Evolutionary conservation across 257 asterid species (phyloP).

Genomic region (Solanum corneliomulleri): DNA sequence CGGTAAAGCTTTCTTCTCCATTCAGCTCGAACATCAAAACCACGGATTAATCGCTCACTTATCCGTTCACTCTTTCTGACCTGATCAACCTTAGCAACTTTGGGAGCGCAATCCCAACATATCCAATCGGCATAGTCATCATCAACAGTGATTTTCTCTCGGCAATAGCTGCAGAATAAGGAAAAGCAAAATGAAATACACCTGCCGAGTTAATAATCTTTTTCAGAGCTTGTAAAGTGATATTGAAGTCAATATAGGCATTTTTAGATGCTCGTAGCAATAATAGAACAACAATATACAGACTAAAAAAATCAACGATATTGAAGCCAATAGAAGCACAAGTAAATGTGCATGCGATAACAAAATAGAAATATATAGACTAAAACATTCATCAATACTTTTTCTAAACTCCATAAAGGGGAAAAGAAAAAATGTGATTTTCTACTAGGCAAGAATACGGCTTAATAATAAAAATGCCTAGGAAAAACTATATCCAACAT

Average conservation of each 20-base stretch:
- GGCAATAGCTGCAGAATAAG: not conserved
- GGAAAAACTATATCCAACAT: not conserved
- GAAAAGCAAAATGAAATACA: not conserved
- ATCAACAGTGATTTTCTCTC: not conserved
- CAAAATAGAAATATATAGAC: not conserved
- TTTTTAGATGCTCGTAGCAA: not conserved
- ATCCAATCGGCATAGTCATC: not conserved
- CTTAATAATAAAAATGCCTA: not conserved
- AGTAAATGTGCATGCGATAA: not conserved
- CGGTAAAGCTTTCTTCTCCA: not conserved
- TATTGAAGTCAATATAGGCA: not conserved
- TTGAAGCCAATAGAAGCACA: not conserved
- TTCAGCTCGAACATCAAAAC: not conserved
- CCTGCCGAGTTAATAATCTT: not conserved
- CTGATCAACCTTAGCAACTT: not conserved
- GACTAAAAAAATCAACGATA: not conserved
- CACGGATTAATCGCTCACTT: not conserved
- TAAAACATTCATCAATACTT: not conserved
- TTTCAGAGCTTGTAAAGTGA: not conserved
- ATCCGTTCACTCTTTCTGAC: not conserved
- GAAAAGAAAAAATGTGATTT: not conserved
- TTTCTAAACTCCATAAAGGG: not conserved
- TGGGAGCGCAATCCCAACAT: not conserved
- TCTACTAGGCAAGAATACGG: not conserved
- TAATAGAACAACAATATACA: not conserved